These are phyloP conservation scores for Lycium ferocissimum DNA, from an alignment of 257 asterid species.

Conservation along the genomic window DNA sequence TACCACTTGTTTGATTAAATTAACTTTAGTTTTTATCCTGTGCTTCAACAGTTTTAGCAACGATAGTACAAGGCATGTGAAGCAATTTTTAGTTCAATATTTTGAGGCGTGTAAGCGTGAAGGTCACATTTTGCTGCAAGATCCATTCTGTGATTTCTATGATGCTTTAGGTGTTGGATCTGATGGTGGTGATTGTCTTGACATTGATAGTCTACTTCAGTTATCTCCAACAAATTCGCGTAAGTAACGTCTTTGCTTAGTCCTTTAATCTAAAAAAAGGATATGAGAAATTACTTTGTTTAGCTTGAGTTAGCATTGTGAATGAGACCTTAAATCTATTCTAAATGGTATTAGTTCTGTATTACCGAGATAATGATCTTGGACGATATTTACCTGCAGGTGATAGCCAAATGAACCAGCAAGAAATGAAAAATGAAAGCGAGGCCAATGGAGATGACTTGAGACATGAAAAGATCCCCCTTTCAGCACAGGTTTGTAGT, in stretches of 20 bases:
- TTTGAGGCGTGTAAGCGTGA: conserved; percentile 59
- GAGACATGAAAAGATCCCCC: conserved; percentile 38
- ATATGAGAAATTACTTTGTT: background rate
- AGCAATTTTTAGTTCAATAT: conserved; percentile 61
- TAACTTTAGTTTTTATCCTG: background rate
- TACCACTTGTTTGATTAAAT: background rate
- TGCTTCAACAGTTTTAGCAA: conserved; percentile 49
- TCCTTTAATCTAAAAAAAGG: background rate
- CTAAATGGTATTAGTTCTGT: background rate
- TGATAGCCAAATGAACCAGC: conserved; percentile 31
- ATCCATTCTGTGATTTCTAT: conserved; percentile 63
- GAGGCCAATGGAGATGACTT: conserved; percentile 36
- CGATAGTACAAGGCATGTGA: conserved; percentile 55
- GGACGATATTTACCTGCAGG: conserved; percentile 24
- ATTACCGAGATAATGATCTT: background rate
- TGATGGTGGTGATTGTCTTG: conserved; percentile 29
- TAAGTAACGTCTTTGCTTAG: conserved; percentile 15
- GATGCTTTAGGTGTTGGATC: conserved; percentile 61
- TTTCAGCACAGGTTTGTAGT: conserved; percentile 59
- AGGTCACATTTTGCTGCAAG: conserved; percentile 57
- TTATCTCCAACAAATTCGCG: conserved; percentile 48
- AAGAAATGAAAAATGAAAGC: conserved; percentile 19
- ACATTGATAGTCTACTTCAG: conserved; percentile 37
- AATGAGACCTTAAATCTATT: background rate
- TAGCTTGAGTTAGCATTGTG: no score